Evolutionary conservation across 345 rosid genomes (phyloP).

Genomic region (Eucalyptus fibrosa): DNA sequence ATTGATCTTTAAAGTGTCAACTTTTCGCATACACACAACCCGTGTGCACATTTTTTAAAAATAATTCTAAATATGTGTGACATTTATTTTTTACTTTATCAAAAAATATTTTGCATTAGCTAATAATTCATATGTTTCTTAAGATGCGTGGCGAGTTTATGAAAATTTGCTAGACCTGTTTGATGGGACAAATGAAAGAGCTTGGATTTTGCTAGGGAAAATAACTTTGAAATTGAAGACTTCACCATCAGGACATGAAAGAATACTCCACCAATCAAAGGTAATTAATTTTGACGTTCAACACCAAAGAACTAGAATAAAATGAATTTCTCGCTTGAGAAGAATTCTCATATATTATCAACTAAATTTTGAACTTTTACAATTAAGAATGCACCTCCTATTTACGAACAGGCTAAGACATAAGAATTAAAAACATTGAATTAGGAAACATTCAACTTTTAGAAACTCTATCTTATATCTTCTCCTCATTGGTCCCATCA

Average conservation of each 20-base stretch:
- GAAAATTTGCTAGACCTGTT: not conserved
- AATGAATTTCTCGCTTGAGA: not conserved
- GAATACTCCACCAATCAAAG: not conserved
- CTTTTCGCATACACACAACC: too few species aligned
- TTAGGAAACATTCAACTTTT: not conserved
- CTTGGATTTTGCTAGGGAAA: not conserved
- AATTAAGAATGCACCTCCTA: not conserved
- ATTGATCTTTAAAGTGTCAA: too few species aligned
- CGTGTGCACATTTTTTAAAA: too few species aligned
- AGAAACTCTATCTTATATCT: not conserved
- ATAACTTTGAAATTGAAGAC: not conserved
- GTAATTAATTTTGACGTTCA: not conserved
- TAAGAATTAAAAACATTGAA: not conserved
- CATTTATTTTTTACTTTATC: not conserved
- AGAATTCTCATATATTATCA: not conserved
- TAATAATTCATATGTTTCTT: not conserved
- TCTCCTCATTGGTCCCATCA: not conserved
- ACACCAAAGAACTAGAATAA: not conserved
- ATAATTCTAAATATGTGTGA: not conserved
- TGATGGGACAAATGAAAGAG: not conserved
- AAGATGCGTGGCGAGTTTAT: not conserved
- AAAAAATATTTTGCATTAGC: not conserved
- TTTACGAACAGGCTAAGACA: not conserved
- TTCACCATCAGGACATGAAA: not conserved
- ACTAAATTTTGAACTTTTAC: not conserved